These are phyloP conservation scores for Phytophthora sojae DNA, from an alignment of 352 stramenopile genomes.

Conservation along the genomic window DNA sequence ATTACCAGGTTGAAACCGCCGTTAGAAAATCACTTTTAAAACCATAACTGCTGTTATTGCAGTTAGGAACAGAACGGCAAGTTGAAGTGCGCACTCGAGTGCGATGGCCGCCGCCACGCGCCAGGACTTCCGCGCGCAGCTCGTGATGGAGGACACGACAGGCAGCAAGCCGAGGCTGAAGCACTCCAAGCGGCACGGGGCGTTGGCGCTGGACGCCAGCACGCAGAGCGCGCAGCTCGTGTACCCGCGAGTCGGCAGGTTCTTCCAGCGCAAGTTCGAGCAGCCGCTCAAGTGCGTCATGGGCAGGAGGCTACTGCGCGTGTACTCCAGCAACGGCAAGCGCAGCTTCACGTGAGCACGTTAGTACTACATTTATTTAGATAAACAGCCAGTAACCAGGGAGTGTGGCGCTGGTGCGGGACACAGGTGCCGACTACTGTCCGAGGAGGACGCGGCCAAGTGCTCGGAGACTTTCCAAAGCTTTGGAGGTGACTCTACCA, in stretches of 20 bases:
- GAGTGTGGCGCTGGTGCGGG: neutral
- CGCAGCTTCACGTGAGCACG: conserved; percentile 48
- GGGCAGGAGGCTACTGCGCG: conserved; percentile 47
- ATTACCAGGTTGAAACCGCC: neutral
- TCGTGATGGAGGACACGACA: conserved; percentile 37
- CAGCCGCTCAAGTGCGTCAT: conserved; percentile 62
- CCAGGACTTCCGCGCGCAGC: conserved; percentile 39
- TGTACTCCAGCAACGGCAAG: conserved; percentile 57
- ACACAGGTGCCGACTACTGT: conserved; percentile 36
- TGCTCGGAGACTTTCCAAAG: conserved; percentile 35
- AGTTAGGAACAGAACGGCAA: neutral
- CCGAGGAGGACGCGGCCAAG: conserved; percentile 37
- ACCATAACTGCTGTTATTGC: neutral
- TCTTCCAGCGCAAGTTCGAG: conserved; percentile 59
- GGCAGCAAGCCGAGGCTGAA: conserved; percentile 22
- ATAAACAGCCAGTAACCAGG: neutral
- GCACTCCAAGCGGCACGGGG: conserved; percentile 49
- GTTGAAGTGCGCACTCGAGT: conserved; percentile 29
- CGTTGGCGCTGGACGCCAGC: conserved; percentile 39
- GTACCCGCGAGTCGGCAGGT: conserved; percentile 45
- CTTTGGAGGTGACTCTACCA: conserved; percentile 37
- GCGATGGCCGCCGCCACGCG: neutral
- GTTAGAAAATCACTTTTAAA: neutral
- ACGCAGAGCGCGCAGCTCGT: conserved; percentile 52
- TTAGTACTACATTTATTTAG: neutral